Base-by-base conservation (phyloP, 805 yeast species). In the Candida ortonii region DNA sequence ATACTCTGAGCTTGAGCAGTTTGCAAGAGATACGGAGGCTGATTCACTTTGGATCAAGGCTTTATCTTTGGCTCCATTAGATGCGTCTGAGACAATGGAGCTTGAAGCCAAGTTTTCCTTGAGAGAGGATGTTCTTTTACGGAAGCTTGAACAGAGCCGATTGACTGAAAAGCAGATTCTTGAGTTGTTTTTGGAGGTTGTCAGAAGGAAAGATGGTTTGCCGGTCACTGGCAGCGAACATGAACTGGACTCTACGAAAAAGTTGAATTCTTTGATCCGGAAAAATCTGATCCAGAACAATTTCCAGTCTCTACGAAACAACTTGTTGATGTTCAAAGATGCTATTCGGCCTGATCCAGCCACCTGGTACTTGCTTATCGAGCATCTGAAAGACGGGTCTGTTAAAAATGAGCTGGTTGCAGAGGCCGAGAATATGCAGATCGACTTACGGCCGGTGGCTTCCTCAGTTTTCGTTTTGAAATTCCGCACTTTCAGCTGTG, bases 331-430 rank as follows among this genome's bases (percentile, higher is more conserved):
- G 22, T 12, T 15, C 2, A 23, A 16, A 2, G 21, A 12, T 8
- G 28, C 22, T 7, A 17, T 39, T 1, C 9, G 13, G 10, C 37
- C 43, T 6, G 30, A 39, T 29, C 18, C 22, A 12, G 30, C 18
- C 14, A 35, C 43, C 1, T 39, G 36, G 37, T 32, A 31, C 18
- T 15, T 36, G 7, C 9, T 39, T 6, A 20, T 32, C 29, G 14
- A 21, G n/a, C 11, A 30, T 10, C n/a, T 37, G 20, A 8, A 15
- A 8, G 30, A 19, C 20, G n/a, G 7, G 12, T 7, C 7, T 4
- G 20, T 22, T 7, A 19, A 16, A 3, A 7, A 10, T 10, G n/a
- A 16, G 21, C 27, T 30, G 4, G 8, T 30, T 21, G 16, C 16
- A 6, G 16, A n/a, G 22, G 22, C 22, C 26, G 3, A 16, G 21